Conservation (phyloP, 1,139 yeast species). For the Pichia sp. region DNA sequence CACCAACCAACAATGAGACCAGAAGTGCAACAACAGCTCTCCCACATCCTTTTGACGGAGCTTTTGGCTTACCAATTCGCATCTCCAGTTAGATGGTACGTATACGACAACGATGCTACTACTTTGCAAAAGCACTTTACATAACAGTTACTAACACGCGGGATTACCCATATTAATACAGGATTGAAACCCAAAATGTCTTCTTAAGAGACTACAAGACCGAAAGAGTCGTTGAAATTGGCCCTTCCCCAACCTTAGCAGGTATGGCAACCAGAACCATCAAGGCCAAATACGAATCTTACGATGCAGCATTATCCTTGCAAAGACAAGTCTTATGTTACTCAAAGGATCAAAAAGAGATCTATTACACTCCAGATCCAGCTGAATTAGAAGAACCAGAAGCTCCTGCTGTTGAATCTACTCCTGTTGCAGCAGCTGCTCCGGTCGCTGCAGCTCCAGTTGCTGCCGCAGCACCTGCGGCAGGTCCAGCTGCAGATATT, state of each 20-base stretch:
- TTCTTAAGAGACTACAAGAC: conserved; percentile 90
- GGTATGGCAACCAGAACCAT: conserved; percentile 98
- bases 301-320: conserved; percentile 93
- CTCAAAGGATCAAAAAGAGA: conserved; percentile 92
- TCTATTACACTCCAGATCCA: conserved; percentile 91
- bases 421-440: conserved; percentile 39
- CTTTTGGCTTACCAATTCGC: conserved; percentile 97
- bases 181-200: conserved; percentile 96
- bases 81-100: conserved; percentile 93
- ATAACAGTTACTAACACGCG: conserved; percentile 11
- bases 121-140: no score
- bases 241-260: conserved; percentile 97
- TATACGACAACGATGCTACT: no score
- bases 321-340: conserved; percentile 96
- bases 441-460: conserved; percentile 52
- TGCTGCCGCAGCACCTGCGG: conserved; percentile 51
- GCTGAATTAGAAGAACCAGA: conserved; percentile 42
- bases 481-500: conserved; percentile 74
- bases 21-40: conserved; percentile 95
- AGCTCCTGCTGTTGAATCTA: conserved; percentile 34
- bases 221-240: conserved; percentile 95
- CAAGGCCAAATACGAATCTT: conserved; percentile 93
- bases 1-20: conserved; percentile 60
- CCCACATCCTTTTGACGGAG: conserved; percentile 91
- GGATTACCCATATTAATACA: conserved; percentile 5